Evolutionary conservation across 441 rosid species (phyloP).

Genomic region (Croton laevigatus): DNA sequence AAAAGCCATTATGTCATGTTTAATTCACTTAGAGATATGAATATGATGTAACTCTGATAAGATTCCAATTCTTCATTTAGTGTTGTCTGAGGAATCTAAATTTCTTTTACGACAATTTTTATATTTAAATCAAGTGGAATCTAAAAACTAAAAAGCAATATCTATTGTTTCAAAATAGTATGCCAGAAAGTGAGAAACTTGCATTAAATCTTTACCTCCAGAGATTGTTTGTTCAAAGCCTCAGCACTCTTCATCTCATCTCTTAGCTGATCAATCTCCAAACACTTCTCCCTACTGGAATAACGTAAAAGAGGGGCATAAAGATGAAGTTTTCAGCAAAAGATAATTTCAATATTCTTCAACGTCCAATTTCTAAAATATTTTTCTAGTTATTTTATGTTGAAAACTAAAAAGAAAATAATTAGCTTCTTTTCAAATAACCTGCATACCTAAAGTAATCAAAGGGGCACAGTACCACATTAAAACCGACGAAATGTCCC

Average conservation of each 20-base stretch:
- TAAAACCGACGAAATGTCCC: too few relatives aligned
- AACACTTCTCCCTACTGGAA: constrained; percentile 51
- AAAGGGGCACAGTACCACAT: too few relatives aligned
- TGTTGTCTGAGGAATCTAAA: constrained; percentile 8
- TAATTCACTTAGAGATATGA: too few relatives aligned
- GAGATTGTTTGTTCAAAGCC: constrained; percentile 36
- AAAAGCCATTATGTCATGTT: too few relatives aligned
- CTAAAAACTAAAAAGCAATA: constrained; percentile 35
- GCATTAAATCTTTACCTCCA: constrained; percentile 39
- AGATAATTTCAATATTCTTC: not conserved
- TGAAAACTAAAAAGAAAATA: too few relatives aligned
- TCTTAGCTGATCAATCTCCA: constrained; percentile 54
- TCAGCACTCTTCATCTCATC: constrained; percentile 37
- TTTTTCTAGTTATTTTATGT: too few relatives aligned
- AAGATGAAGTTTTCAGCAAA: not conserved
- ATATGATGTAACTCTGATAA: too few relatives aligned
- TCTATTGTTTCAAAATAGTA: constrained; percentile 36
- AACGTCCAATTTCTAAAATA: too few relatives aligned
- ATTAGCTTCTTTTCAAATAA: too few relatives aligned
- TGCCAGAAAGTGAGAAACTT: constrained; percentile 17
- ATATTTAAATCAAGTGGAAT: too few relatives aligned
- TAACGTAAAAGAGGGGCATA: not conserved
- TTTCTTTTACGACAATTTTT: constrained; percentile 24
- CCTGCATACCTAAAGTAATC: too few relatives aligned
- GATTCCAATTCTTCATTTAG: too few relatives aligned